A percentile compares a stretch with the other conserved stretches of the same genome.
These are phyloP conservation scores for grape (Vitis vinifera) DNA, from an alignment of 164 flowering plant species.

Conservation along the genomic window DNA sequence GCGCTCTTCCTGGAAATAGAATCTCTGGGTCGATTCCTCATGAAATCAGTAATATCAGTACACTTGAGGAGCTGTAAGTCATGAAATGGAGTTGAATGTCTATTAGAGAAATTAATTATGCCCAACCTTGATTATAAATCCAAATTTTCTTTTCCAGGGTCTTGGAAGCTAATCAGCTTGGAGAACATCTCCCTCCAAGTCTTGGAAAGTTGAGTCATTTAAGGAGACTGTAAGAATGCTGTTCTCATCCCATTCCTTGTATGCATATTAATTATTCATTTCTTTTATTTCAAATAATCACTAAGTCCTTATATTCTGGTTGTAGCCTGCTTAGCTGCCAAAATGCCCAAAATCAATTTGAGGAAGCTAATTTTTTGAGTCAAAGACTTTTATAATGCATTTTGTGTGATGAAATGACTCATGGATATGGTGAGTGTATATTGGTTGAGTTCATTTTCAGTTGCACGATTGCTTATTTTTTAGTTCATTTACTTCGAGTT, in stretches of 20 bases:
- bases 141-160: slow-evolving; percentile 27
- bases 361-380: no score
- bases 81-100: not conserved
- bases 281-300: no score
- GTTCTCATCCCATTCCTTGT: not conserved
- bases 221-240: slow-evolving; percentile 49
- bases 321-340: not conserved
- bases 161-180: slow-evolving; percentile 47
- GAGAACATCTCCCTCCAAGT: slow-evolving; percentile 41
- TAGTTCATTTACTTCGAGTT: no score
- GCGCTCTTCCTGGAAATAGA: slow-evolving; percentile 67
- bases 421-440: no score
- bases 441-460: no score
- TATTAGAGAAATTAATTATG: not conserved
- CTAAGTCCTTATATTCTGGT: not conserved
- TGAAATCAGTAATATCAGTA: slow-evolving; percentile 47
- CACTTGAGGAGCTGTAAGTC: slow-evolving; percentile 59
- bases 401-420: no score
- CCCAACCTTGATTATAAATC: not conserved
- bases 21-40: slow-evolving; percentile 57
- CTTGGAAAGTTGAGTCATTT: slow-evolving; percentile 53
- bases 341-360: no score
- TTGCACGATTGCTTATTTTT: no score
- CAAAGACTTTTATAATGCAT: no score
- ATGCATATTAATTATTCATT: no score